These are phyloP conservation scores for Physaria fendleri DNA, from an alignment of 345 rosid species.

Conservation along the genomic window DNA sequence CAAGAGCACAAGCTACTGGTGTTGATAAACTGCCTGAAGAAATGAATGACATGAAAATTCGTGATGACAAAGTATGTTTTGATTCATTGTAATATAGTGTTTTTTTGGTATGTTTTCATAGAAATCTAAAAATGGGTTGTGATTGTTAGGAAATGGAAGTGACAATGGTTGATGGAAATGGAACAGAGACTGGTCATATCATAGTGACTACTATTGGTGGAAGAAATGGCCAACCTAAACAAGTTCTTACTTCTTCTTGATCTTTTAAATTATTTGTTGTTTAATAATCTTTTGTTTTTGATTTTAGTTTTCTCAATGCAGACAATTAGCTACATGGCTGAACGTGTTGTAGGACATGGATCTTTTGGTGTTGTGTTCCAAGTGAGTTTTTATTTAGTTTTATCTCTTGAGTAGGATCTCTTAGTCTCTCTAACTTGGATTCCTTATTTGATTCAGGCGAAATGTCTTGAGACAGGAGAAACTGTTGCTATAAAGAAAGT, in stretches of 20 bases:
- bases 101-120: neutral
- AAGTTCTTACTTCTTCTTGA: constrained; percentile 37
- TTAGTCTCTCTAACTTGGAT: neutral
- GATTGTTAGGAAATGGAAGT: constrained; percentile 88
- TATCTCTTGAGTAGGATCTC: too few relatives aligned
- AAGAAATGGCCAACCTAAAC: constrained; percentile 91
- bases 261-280: neutral
- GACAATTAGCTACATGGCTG: constrained; percentile 99
- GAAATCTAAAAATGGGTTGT: neutral
- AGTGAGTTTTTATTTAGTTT: constrained; percentile 37
- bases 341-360: constrained; percentile 95
- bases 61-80: constrained; percentile 42
- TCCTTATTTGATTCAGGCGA: too few relatives aligned
- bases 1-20: constrained; percentile 43
- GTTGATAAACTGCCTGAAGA: constrained; percentile 73
- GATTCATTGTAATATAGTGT: neutral
- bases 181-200: constrained; percentile 91
- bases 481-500: constrained; percentile 98
- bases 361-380: constrained; percentile 98
- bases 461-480: constrained; percentile 93
- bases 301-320: constrained; percentile 23
- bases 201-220: constrained; percentile 98
- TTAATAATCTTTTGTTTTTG: neutral
- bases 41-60: constrained; percentile 84
- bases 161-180: constrained; percentile 71